Conservation (phyloP, 345 rosid genomes). For the Eutrema japonicum region DNA sequence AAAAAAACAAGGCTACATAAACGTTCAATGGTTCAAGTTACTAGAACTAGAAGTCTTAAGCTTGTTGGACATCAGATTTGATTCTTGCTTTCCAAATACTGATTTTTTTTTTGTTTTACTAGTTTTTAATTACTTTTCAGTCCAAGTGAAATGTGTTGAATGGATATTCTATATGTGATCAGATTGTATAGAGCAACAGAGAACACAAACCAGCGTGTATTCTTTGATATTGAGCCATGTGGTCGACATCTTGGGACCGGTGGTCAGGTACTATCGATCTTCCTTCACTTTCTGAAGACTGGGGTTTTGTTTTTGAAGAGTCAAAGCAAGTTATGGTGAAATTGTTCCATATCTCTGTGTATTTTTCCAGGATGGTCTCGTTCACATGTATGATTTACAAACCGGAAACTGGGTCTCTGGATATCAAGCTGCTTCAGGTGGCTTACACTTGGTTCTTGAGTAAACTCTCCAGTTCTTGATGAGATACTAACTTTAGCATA, state of each 20-base stretch:
- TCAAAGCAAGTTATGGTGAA: background rate
- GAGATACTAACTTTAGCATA: constrained; percentile 6
- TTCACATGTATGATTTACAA: constrained; percentile 91
- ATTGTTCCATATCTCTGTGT: background rate
- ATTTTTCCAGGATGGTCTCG: constrained; percentile 73
- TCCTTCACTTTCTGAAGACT: background rate
- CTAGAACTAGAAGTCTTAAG: constrained; percentile 1
- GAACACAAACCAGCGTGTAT: constrained; percentile 86
- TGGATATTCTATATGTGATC: constrained; percentile 20
- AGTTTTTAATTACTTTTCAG: background rate
- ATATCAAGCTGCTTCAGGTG: constrained; percentile 94
- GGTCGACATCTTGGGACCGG: constrained; percentile 91
- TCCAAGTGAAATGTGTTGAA: constrained; percentile 9
- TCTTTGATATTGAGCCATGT: constrained; percentile 79
- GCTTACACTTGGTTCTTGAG: background rate
- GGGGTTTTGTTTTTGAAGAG: background rate
- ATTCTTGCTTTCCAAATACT: background rate
- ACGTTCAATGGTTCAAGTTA: background rate
- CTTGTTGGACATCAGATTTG: background rate
- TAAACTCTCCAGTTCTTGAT: constrained; percentile 2
- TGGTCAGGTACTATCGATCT: constrained; percentile 70
- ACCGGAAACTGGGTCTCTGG: constrained; percentile 86
- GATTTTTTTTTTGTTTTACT: background rate
- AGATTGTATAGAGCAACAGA: constrained; percentile 89
- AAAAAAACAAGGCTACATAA: background rate